Evolutionary conservation across 441 rosid genomes (phyloP), one percentile per base, ranked within the genome.

Genomic region (Isatis lusitanica): DNA sequence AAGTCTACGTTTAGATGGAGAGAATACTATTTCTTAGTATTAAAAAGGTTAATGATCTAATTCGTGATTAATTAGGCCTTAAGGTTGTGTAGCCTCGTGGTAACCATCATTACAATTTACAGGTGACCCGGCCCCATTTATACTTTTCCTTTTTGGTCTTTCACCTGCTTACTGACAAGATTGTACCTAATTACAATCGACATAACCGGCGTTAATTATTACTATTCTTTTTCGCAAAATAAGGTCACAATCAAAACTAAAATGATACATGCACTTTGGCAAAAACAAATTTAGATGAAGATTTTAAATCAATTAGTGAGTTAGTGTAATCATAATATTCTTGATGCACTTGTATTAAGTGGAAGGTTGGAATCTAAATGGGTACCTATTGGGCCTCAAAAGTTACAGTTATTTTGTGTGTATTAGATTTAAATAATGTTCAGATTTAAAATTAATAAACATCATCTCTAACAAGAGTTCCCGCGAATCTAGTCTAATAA

Each of bases 401-500:
- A 55, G 21, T n/a, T 15, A 28, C 9, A 67, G 0, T 1, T n/a
- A n/a, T n/a, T n/a, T 30, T 28, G 1, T 11, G 10, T 7, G 11
- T 13, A 36, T 13, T 15, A 42, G 8, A 26, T 1, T 12, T 7
- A 64, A 46, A 65, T 30, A 44, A 44, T 2, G 9, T 10, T 15
- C 5, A 50, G 30, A 48, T 15, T 39, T 31, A 18, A 17, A 50
- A 3, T 51, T 46, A 66, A 30, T 7, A 30, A 30, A n/a, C 10
- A 21, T 36, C 4, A 5, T 39, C 12, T 31, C 4, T 12, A 26
- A 46, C 1, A 33, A 36, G 31, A 70, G 28, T 79, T 85, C 87
- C 91, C 90, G 90, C 92, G 94, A 83, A 81, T 82, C 85, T 77
- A n/a, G n/a, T n/a, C n/a, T n/a, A n/a, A n/a, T n/a, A 73, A 72